Evolutionary conservation across 2,329 filamentous ascomycete genomes (phyloP).

Genomic region (Fusarium longipes): DNA sequence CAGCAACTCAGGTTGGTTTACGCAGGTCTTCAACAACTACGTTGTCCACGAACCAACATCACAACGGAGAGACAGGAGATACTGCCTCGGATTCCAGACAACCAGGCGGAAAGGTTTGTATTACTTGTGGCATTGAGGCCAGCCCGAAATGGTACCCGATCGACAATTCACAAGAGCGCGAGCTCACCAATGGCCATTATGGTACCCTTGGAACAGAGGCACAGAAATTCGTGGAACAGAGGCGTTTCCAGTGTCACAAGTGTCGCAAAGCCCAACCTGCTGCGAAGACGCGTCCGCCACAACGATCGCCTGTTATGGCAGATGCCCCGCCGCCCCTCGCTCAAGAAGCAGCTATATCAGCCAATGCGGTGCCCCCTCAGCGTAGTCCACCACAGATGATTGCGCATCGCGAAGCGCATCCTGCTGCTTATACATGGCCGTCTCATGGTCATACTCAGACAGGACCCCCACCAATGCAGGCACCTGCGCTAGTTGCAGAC

Average conservation of each 20-base stretch:
- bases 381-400: conserved; percentile 47
- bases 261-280: conserved; percentile 69
- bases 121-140: conserved; percentile 74
- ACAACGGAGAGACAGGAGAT: conserved; percentile 46
- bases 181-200: conserved; percentile 63
- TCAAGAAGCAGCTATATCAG: conserved; percentile 33
- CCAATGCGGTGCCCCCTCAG: conserved; percentile 40
- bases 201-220: conserved; percentile 66
- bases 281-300: conserved; percentile 49
- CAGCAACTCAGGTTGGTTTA: conserved; percentile 52
- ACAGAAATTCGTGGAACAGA: conserved; percentile 68
- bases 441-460: conserved; percentile 40
- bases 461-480: conserved; percentile 39
- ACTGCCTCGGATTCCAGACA: conserved; percentile 48
- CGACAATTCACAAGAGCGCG: conserved; percentile 63
- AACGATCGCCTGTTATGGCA: conserved; percentile 34
- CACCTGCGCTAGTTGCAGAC: conserved; percentile 42
- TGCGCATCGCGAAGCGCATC: conserved; percentile 45
- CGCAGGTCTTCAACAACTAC: conserved; percentile 68
- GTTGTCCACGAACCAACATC: conserved; percentile 42
- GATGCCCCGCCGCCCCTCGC: conserved; percentile 38
- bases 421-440: conserved; percentile 44
- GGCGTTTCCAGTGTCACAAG: conserved; percentile 79
- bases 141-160: conserved; percentile 80
- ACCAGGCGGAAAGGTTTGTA: conserved; percentile 66